Evolutionary conservation across 306 rosid genomes (phyloP), one percentile per base, ranked within the genome.

Genomic region (Quercus parvula): DNA sequence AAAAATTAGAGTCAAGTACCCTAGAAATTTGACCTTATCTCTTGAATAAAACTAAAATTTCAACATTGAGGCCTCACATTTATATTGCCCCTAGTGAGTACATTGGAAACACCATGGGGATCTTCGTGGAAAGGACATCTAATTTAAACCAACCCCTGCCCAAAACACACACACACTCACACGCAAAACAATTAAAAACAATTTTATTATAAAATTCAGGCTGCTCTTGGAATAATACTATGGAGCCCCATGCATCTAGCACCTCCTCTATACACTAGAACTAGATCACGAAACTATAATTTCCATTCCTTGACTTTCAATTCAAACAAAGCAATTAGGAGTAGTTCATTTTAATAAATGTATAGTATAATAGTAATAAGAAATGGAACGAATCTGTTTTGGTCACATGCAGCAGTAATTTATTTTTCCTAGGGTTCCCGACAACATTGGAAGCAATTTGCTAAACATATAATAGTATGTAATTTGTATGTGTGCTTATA

Each of bases 391-490:
- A 41, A 61, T 14, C 49, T 20, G 22, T 19, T 19, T 6, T 71
- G 62, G 28, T 4, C 56, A 27, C 38, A 44, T 56, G 51, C 71
- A 31, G 71, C 20, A 20, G 25, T 46, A n/a, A 30, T 22, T 57
- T 25, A 14, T 81, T 78, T 73, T 85, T 70, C 83, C 83, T 81
- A 73, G 87, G 90, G 86, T 86, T 84, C 79, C 88, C 85, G 89
- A 89, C 90, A 84, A 82, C 87, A 81, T 77, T 79, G 84, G 90
- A 90, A 83, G 86, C 78, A 78, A 73, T 86, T 71, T 84, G 74
- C 75, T 64, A 27, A 66, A 59, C 41, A 2, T 77, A 78, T 61
- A 24, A 33, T 28, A 61, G 79, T 33, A 35, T 52, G 20, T 51
- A 6, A 73, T 76, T 78, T 85, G 54, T 67, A 66, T 55, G 31